Evolutionary conservation across 495 filamentous ascomycete species (phyloP), one percentile per base, ranked within the genome.

Genomic region (Hypomontagnella monticulosa): DNA sequence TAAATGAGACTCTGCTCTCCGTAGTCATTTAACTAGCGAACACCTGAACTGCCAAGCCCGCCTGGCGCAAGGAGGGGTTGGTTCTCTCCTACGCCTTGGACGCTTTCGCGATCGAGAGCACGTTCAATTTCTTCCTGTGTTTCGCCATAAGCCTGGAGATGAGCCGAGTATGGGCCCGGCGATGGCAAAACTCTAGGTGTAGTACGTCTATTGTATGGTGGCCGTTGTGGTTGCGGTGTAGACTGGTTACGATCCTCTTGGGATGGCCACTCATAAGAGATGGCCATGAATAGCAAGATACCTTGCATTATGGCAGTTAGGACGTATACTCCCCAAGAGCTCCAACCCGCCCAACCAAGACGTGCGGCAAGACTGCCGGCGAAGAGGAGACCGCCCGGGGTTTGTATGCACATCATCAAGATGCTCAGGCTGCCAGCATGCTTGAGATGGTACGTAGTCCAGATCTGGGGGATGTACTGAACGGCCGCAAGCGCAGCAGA

Each of bases 361-460:
- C 95, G 85, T 9, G 85, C 88, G 14, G 89, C 91, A 32, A 99
- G 75, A 76, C 93, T 98, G 14, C 81, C 88, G 1, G 93, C 92
- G 82, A 93, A 98, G 16, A 98, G 78, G 68, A 96, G 88, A 63
- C 89, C 90, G 5, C 95, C 95, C 0, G 95, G 95, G 0, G 93
- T 97, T 75, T 99, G 95, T 41, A 98, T 97, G 73, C 89, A 90
- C 95, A 99, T 99, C 92, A 97, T 98, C 1, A 93, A 90, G 57
- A 99, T 93, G 71, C 92, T 96, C 57, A 99, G 75, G 71, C 91
- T 96, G 34, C 91, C 91, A 1, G 96, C 90, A 62, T 90, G 88
- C 71, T 92, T 89, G 48, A 97, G 79, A 34, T 80, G 83, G 78
- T 91, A 93, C 1, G 95, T 99, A 27, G 90, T 97, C 73, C 85